These are phyloP conservation scores for Pyrenochaeta sp. DNA, from an alignment of 2,329 filamentous ascomycete genomes.

Conservation along the genomic window DNA sequence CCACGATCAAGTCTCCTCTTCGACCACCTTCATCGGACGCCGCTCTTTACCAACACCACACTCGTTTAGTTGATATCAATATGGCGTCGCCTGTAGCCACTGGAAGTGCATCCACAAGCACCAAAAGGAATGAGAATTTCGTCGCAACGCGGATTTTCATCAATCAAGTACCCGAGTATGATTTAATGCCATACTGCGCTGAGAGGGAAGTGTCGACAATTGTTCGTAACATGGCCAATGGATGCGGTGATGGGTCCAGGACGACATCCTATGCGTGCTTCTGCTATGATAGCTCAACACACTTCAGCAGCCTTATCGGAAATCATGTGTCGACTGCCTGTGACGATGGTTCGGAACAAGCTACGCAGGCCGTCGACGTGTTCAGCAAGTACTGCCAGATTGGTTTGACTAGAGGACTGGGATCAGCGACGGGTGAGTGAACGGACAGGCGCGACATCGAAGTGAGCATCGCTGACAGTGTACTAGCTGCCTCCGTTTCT, in stretches of 20 bases:
- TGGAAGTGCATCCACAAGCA: too few relatives aligned
- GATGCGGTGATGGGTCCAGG: constrained; percentile 21
- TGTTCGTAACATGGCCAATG: constrained; percentile 25
- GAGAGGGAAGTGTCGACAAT: constrained; percentile 20
- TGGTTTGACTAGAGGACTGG: too few relatives aligned
- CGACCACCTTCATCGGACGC: too few relatives aligned
- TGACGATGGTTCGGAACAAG: constrained; percentile 3
- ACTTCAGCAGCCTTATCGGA: constrained; percentile 19
- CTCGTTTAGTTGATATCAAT: too few relatives aligned
- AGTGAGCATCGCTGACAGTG: too few relatives aligned
- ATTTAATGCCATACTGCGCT: constrained; percentile 18
- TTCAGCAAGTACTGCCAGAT: constrained; percentile 21
- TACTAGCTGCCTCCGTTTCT: too few relatives aligned
- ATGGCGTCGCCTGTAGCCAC: too few relatives aligned
- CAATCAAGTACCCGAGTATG: constrained; percentile 20
- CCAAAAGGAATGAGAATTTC: too few relatives aligned
- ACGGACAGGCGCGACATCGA: too few relatives aligned
- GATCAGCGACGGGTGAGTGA: too few relatives aligned
- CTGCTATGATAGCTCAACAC: constrained; percentile 18
- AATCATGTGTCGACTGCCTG: constrained; percentile 16
- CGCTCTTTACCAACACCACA: too few relatives aligned
- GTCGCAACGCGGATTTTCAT: constrained; percentile 14
- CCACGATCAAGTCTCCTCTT: too few relatives aligned
- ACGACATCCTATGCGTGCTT: constrained; percentile 28
- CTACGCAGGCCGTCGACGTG: constrained; percentile 12